Conservation (phyloP, 306 rosid species). For the Mimosa bimucronata region DNA sequence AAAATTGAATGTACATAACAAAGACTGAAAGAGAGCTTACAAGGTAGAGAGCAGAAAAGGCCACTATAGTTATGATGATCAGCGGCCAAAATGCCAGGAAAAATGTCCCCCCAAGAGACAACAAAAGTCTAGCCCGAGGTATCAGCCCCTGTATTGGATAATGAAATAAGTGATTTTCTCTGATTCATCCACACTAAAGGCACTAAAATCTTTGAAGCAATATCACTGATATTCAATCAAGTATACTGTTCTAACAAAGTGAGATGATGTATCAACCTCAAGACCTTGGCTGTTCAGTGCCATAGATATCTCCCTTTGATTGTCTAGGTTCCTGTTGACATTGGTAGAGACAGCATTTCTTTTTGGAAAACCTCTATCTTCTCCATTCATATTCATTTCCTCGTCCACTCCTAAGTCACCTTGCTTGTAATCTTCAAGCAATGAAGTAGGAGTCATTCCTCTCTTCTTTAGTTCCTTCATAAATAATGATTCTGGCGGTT, state of each 20-base stretch:
- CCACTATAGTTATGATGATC: slow-evolving; percentile 66
- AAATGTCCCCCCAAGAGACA: slow-evolving; percentile 93
- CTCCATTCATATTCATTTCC: slow-evolving; percentile 58
- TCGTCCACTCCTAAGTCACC: slow-evolving; percentile 59
- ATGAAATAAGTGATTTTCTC: slow-evolving; percentile 25
- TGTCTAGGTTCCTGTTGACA: slow-evolving; percentile 69
- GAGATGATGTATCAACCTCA: slow-evolving; percentile 66
- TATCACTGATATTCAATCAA: background rate
- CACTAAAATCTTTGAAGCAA: slow-evolving; percentile 27
- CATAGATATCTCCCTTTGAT: slow-evolving; percentile 95
- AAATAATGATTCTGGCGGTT: slow-evolving; percentile 90
- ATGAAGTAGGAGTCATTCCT: slow-evolving; percentile 92
- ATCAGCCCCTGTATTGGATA: slow-evolving; percentile 75
- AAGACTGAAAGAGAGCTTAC: slow-evolving; percentile 52
- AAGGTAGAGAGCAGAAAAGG: slow-evolving; percentile 72
- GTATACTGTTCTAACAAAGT: slow-evolving; percentile 27
- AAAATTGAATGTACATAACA: slow-evolving; percentile 12
- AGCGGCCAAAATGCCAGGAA: slow-evolving; percentile 94
- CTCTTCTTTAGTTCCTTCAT: slow-evolving; percentile 93
- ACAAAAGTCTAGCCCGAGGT: slow-evolving; percentile 87
- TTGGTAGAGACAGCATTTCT: slow-evolving; percentile 78
- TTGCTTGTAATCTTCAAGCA: slow-evolving; percentile 77
- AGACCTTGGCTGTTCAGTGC: slow-evolving; percentile 96
- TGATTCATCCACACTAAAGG: background rate
- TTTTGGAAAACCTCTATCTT: slow-evolving; percentile 53